phyloP scores from a whole-genome alignment of 208 protist species.

The Spongospora subterranea region DNA sequence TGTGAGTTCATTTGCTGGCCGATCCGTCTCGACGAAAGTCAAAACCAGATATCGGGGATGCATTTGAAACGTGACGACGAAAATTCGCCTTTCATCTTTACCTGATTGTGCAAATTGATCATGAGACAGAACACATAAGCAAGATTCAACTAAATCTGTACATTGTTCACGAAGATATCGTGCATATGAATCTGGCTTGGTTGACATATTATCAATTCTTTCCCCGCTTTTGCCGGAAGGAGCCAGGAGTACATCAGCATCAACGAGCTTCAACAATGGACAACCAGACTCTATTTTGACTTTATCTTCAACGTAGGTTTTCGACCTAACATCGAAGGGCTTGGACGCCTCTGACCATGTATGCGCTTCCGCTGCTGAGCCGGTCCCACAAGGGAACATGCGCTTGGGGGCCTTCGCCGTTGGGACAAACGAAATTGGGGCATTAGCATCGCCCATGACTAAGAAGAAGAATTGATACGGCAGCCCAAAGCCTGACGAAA shows the following conservation, averaged over 20 bases:
- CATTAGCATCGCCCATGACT: too few relatives aligned
- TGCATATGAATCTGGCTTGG: constrained; percentile 20
- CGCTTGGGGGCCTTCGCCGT: neutral
- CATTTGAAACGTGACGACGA: constrained; percentile 43
- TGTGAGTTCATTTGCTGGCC: neutral
- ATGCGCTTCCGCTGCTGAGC: neutral
- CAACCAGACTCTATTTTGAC: constrained; percentile 10
- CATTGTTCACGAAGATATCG: constrained; percentile 10
- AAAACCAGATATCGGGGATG: constrained; percentile 44
- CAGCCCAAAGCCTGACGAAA: too few relatives aligned
- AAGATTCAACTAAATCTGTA: neutral
- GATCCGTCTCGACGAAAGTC: constrained; percentile 35
- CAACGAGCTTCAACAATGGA: neutral
- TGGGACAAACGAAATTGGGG: too few relatives aligned
- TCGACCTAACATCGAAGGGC: constrained; percentile 25
- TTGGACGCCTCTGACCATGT: neutral
- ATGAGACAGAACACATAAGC: neutral
- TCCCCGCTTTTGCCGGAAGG: neutral
- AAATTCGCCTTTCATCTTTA: neutral
- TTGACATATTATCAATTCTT: neutral
- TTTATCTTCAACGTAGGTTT: constrained; percentile 28
- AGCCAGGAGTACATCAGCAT: neutral
- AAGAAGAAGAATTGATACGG: too few relatives aligned
- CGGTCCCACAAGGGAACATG: neutral
- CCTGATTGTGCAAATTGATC: neutral